Conservation (phyloP, 129 eudicot species). For the Mikania micrantha region DNA sequence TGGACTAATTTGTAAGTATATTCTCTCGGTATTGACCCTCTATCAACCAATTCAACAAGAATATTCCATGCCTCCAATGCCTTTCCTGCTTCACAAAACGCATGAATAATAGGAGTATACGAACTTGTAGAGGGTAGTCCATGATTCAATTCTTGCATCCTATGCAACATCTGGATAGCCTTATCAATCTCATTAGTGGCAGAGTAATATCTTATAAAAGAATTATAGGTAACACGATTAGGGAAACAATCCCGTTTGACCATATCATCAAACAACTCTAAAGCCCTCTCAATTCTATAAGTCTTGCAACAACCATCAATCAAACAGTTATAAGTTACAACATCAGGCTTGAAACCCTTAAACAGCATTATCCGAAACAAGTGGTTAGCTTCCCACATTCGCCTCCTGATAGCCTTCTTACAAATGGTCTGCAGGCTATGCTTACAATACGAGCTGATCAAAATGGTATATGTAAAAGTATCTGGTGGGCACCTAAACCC, state of each 20-base stretch:
- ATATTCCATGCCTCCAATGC: constrained; percentile 51
- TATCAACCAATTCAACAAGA: constrained; percentile 61
- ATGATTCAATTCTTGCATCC: constrained; percentile 54
- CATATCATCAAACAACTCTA: constrained; percentile 81
- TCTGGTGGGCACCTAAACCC: constrained; percentile 88
- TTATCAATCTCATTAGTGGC: constrained; percentile 74
- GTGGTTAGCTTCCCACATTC: constrained; percentile 95
- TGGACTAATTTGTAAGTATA: constrained; percentile 62
- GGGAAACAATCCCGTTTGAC: constrained; percentile 53
- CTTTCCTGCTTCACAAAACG: constrained; percentile 77
- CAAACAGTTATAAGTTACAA: constrained; percentile 86
- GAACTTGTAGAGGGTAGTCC: constrained; percentile 68
- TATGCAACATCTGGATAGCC: constrained; percentile 66
- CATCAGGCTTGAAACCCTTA: constrained; percentile 87
- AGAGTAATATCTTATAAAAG: constrained; percentile 71
- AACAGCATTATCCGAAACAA: constrained; percentile 76
- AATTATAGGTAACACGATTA: constrained; percentile 70
- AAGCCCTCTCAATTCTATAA: constrained; percentile 67
- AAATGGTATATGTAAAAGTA: constrained; percentile 64
- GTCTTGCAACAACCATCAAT: constrained; percentile 95
- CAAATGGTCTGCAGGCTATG: constrained; percentile 61
- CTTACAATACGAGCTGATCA: constrained; percentile 79
- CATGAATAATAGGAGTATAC: constrained; percentile 82
- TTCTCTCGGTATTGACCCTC: constrained; percentile 84
- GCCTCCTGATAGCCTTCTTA: constrained; percentile 71